Base-by-base conservation (phyloP, 2,329 filamentous ascomycete species). In the Ophiostoma angusticollis region DNA sequence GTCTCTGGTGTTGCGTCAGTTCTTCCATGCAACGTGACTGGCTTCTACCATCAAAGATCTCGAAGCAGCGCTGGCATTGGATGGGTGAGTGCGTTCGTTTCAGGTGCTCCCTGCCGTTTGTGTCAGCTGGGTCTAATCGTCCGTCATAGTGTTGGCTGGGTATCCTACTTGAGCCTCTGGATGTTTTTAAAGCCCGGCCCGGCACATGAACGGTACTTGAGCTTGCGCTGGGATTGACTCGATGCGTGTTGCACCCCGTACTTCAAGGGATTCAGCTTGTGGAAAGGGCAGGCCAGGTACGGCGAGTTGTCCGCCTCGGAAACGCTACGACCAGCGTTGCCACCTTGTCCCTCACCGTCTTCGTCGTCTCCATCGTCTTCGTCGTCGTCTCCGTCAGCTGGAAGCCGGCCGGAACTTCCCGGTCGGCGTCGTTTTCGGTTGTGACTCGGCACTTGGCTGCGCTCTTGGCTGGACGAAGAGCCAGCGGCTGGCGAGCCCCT, bases 161-260 rank as follows among this genome's bases (percentile, higher is more conserved):
- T 7, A 31, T 11, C 48, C 31, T 37, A 52, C 51, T 54, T 54
- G 13, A 54, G 32, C 30, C 51, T 43, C 33, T 54, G 51, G 28
- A 54, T 50, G 19, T 42, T 52, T 31, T 49, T 51, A 37, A 51
- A 54, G 11, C 51, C 51, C 1, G 51, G 51, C 1, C 51, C 51
- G n/a, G 48, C 50, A 31, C 51, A 54, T 2, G 49, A 39, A 17
- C 51, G 39, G 25, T 52, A 54, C 11, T 36, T 41, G 25, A 50
- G 46, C 37, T 50, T 49, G 2, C 36, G 41, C 3, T 37, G 42
- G 4, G 37, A 39, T 6, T 40, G 33, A 2, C 44, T 45, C 12
- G 14, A 6, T 3, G 35, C 41, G 30, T 49, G 47, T 31, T 52
- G 47, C 22, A 50, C 49, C 2, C 50, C 47, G 33, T 54, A 54